Evolutionary conservation across 768 basidiomycete species (phyloP), one percentile per base, ranked within the genome.

Genomic region (Pleurotus tuoliensis): DNA sequence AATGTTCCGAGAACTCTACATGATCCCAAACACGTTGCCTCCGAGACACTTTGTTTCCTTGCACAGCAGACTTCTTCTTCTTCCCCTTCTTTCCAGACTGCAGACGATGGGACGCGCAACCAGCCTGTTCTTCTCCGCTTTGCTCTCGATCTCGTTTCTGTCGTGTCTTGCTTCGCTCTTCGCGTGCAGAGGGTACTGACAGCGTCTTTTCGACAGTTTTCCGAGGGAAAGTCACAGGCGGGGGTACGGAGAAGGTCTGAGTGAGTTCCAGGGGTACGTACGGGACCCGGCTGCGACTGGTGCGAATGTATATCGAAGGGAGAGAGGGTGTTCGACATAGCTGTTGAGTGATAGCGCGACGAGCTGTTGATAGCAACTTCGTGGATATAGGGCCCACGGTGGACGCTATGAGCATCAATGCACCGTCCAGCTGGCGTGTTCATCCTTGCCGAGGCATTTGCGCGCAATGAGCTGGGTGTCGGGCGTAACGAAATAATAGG

Each of bases 341-440:
- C 22, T 55, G 45, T 18, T 30, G 43, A 46, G 22, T 45, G 11
- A 47, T 16, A 34, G 30, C 43, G 43, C 54, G 54, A 46, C 54
- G 30, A 30, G 54, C 43, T 16, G 54, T 44, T 24, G 54, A 41
- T 45, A 55, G 9, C 25, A 25, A 55, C 22, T 44, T 53, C 22
- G 51, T 38, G 51, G 39, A 38, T 76, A 70, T 75, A 77, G 82
- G 79, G 82, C 83, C 84, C 81, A 79, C 80, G 78, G 82, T 84
- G 82, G 86, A 87, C 83, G 82, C 87, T 84, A 83, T 83, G 74
- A 89, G 82, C 89, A 91, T 92, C 81, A 84, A 88, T 84, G 73
- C 66, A 70, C 72, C 73, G 74, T 77, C 76, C 82, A 86, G 79
- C 22, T 53, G 51, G 20, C 25, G 13, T 41, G 39, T 39, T 39